Base-by-base conservation (phyloP, 139 green algal genomes). In the Chlamydomonas eustigma region DNA sequence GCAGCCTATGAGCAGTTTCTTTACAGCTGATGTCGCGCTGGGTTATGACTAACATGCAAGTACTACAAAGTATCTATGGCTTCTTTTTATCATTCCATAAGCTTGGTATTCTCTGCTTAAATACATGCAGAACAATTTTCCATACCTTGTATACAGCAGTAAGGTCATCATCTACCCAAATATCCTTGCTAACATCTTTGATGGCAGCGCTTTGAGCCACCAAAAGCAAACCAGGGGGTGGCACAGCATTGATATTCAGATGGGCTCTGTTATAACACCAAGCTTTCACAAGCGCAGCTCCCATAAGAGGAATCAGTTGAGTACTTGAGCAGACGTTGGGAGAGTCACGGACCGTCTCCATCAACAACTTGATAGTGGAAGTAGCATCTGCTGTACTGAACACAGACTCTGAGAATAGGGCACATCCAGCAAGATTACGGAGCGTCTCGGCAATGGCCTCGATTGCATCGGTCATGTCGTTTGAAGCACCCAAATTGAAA, bases 151-250 rank as follows among this genome's bases (percentile, higher is more conserved):
- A n/a, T n/a, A n/a, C n/a, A n/a, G n/a, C n/a, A n/a, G n/a, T n/a
- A n/a, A 74, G 69, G 76, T 30, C 78, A 71, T 74, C 4, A 63
- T 58, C 18, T 12, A 12, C 44, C 44, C 44, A 58, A 12, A 18
- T 28, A 18, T 58, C 44, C 18, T 58, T 12, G 44, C 44, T 58
- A 18, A 58, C 44, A 18, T 58, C 44, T 18, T 58, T 58, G 44
- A 58, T 58, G 18, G 44, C 44, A 28, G 44, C 44, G 44, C 44
- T 58, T 18, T 28, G 12, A 18, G 44, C 44, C 18, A 58, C 44
- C 44, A 58, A 18, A 12, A 58, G 44, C 12, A 58, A 18, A 18
- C 44, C 44, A 58, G 44, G 44, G 44, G 44, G 44, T 28, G 44
- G 44, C 44, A 58, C 44, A 28, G 44, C 44, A 28, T 18, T 58